Percentiles rank a stretch among this genome's conserved stretches.
These are phyloP conservation scores for Phellinidium pouzarii DNA, from an alignment of 1,284 basidiomycete genomes.

Conservation along the genomic window DNA sequence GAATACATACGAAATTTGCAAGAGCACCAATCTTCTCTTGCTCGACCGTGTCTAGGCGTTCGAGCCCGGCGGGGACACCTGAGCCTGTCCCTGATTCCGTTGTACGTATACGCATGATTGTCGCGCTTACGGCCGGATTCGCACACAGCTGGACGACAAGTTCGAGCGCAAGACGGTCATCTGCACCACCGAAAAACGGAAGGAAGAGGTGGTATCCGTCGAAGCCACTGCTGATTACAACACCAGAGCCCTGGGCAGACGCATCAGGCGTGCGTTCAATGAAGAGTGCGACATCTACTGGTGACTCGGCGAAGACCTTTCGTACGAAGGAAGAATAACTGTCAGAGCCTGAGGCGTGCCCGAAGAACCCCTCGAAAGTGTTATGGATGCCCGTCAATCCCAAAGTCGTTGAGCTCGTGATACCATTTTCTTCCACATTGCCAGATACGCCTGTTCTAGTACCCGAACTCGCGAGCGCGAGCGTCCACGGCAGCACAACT, in stretches of 20 bases:
- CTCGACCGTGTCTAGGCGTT: slow-evolving; percentile 28
- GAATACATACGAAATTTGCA: slow-evolving; percentile 13
- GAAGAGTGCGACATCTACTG: slow-evolving; percentile 73
- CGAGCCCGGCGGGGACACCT: slow-evolving; percentile 23
- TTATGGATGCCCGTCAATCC: slow-evolving; percentile 35
- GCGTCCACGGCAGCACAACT: slow-evolving; percentile 75
- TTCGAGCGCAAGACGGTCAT: slow-evolving; percentile 79
- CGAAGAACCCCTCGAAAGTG: slow-evolving; percentile 15
- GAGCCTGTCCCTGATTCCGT: slow-evolving; percentile 25
- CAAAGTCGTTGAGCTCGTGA: background rate
- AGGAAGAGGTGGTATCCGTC: slow-evolving; percentile 64
- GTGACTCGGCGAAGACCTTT: slow-evolving; percentile 62
- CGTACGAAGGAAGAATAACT: slow-evolving; percentile 78
- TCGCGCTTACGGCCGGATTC: slow-evolving; percentile 58
- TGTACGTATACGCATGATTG: slow-evolving; percentile 56
- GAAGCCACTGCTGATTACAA: background rate
- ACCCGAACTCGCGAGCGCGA: slow-evolving; percentile 10
- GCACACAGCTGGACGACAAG: slow-evolving; percentile 76
- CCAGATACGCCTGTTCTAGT: slow-evolving; percentile 18
- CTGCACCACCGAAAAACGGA: slow-evolving; percentile 89
- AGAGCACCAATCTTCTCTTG: slow-evolving; percentile 26
- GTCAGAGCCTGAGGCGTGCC: slow-evolving; percentile 29
- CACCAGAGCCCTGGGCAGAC: slow-evolving; percentile 11
- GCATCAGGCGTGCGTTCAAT: slow-evolving; percentile 52
- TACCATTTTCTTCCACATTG: background rate